Evolutionary conservation across 352 stramenopile species (phyloP).

Genomic region (Pythium volutum): DNA sequence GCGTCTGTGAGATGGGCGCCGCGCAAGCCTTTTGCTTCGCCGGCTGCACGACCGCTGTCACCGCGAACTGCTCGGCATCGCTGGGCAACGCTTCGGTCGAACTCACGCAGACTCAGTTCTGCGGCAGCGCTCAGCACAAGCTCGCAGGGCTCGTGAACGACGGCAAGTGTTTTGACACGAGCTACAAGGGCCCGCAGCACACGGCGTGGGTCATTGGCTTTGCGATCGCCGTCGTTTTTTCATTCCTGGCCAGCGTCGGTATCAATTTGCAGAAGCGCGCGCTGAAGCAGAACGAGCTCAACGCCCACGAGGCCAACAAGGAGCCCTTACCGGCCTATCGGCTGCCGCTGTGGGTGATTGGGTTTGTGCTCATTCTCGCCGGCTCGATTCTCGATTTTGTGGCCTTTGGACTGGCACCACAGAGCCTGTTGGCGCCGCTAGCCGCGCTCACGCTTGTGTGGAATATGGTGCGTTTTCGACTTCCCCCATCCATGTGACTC

Average conservation of each 20-base stretch:
- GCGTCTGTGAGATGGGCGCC: constrained; percentile 65
- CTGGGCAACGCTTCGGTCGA: constrained; percentile 11
- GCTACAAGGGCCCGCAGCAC: constrained; percentile 61
- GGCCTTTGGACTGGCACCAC: constrained; percentile 86
- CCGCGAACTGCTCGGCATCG: constrained; percentile 38
- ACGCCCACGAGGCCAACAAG: constrained; percentile 37
- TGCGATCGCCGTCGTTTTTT: constrained; percentile 78
- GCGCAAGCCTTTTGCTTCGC: constrained; percentile 51
- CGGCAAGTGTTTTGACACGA: constrained; percentile 64
- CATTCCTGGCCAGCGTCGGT: constrained; percentile 74
- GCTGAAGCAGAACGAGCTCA: constrained; percentile 77
- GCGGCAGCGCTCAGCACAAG: constrained; percentile 25
- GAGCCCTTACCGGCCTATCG: constrained; percentile 35
- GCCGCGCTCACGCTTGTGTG: constrained; percentile 90
- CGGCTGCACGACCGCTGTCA: constrained; percentile 40
- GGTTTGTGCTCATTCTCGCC: constrained; percentile 74
- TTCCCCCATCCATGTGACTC: neutral
- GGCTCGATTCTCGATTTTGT: constrained; percentile 91
- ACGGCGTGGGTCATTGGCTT: constrained; percentile 80
- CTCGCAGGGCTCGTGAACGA: constrained; percentile 35
- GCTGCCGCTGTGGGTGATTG: constrained; percentile 81
- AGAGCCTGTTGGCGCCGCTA: constrained; percentile 84
- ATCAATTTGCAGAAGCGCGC: constrained; percentile 88
- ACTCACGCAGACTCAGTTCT: constrained; percentile 27
- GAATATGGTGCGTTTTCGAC: constrained; percentile 71